Conservation (phyloP, 108 stramenopile genomes). For the Conticribra weissflogii region DNA sequence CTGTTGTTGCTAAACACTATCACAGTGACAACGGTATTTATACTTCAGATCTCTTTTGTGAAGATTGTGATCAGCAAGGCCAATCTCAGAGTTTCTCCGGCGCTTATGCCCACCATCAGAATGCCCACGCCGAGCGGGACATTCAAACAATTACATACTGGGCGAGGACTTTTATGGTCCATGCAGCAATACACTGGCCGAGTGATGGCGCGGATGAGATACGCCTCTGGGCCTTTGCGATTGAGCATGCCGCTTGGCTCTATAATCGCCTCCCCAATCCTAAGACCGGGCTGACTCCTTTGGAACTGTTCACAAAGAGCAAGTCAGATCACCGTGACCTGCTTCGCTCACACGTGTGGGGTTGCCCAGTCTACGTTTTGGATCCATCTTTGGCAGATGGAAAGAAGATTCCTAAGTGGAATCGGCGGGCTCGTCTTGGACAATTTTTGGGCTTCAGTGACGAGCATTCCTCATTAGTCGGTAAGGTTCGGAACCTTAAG, state of each 20-base stretch:
- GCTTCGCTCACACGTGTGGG: slow-evolving; percentile 23
- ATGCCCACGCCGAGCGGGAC: no score
- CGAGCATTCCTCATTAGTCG: slow-evolving; percentile 24
- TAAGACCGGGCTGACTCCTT: slow-evolving; percentile 17
- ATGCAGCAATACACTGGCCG: slow-evolving; percentile 48
- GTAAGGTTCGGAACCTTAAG: slow-evolving; percentile 3
- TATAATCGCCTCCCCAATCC: slow-evolving; percentile 32
- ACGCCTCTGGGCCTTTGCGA: slow-evolving; percentile 19
- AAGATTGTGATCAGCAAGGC: slow-evolving; percentile 4
- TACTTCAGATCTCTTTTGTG: no score
- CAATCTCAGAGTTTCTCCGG: slow-evolving; percentile 44
- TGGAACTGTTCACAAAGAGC: no score
- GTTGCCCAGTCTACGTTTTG: slow-evolving; percentile 29
- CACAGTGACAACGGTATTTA: slow-evolving; percentile 45
- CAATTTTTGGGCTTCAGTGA: slow-evolving; percentile 34
- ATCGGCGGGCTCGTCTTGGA: slow-evolving; percentile 12
- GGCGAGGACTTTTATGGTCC: slow-evolving; percentile 52
- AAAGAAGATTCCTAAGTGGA: slow-evolving; percentile 33
- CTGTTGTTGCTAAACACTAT: slow-evolving; percentile 27
- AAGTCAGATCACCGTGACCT: slow-evolving; percentile 32
- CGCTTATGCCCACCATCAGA: no score
- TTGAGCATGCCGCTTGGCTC: slow-evolving; percentile 23
- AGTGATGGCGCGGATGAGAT: slow-evolving; percentile 5
- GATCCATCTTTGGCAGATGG: no score
- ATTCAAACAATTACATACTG: no score